Percentiles rank a stretch among this genome's conserved stretches.
These are phyloP conservation scores for Toxoplasma gondii DNA, from an alignment of 169 alveolate genomes.

Conservation along the genomic window DNA sequence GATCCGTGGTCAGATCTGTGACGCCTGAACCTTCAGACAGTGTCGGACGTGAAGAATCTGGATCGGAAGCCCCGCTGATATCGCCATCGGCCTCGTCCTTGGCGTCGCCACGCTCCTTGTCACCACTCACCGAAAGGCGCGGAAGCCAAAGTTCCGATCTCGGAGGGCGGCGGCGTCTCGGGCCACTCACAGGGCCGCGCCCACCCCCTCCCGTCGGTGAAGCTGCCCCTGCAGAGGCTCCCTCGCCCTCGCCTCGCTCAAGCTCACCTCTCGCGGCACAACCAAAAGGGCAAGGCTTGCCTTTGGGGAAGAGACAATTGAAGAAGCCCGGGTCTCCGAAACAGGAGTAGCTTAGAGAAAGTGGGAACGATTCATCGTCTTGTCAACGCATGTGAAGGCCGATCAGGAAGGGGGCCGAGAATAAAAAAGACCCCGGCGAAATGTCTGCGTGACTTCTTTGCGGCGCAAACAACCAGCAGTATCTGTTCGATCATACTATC, in stretches of 20 bases:
- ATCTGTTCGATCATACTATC: too few species aligned
- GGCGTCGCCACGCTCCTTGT: too few species aligned
- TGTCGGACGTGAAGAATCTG: too few species aligned
- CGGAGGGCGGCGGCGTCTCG: not conserved
- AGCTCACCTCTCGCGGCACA: not conserved
- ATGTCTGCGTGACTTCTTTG: not conserved
- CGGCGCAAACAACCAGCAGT: not conserved
- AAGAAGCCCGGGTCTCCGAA: not conserved
- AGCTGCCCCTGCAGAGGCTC: not conserved
- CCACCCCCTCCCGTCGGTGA: not conserved
- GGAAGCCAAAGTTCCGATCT: not conserved
- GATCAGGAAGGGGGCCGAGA: not conserved
- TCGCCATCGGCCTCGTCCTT: too few species aligned
- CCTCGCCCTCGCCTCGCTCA: not conserved
- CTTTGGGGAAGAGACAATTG: not conserved
- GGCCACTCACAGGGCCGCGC: not conserved
- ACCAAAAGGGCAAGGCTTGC: conserved; percentile 2
- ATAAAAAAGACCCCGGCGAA: not conserved
- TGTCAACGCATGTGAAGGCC: not conserved
- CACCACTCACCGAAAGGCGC: too few species aligned
- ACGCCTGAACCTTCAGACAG: too few species aligned
- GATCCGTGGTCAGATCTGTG: too few species aligned
- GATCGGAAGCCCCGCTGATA: too few species aligned
- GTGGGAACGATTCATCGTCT: not conserved
- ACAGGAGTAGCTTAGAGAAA: not conserved